phyloP scores from a whole-genome alignment of 371 early-diverging fungal genomes.

The Phascolomyces articulosus region DNA sequence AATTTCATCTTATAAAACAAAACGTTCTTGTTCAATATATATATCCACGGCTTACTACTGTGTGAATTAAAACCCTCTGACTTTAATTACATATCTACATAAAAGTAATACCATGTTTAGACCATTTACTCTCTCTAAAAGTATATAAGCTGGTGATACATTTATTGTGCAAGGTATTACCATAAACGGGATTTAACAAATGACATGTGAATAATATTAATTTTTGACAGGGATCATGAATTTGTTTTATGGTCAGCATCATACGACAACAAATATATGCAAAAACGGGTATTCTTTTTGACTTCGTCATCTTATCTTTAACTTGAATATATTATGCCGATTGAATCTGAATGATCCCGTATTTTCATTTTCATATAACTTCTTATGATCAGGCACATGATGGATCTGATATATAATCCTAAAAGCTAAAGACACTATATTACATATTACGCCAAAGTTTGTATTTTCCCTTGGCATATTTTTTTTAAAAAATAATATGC shows the following conservation, averaged over 20 bases:
- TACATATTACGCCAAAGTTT: too few species aligned
- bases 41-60: too few species aligned
- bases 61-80: too few species aligned
- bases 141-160: background rate
- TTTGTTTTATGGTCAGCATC: background rate
- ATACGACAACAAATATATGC: background rate
- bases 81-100: too few species aligned
- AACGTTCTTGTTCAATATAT: too few species aligned
- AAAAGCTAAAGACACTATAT: too few species aligned
- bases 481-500: too few species aligned
- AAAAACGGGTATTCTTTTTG: background rate
- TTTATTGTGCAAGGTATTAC: background rate
- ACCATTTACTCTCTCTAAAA: too few species aligned
- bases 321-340: background rate
- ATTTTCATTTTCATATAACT: background rate
- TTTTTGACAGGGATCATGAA: background rate
- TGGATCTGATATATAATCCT: background rate
- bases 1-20: too few species aligned
- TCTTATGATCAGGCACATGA: background rate
- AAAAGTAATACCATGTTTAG: too few species aligned
- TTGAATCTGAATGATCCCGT: background rate
- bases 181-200: background rate
- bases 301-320: background rate
- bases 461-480: too few species aligned
- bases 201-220: slow-evolving; percentile 3